A percentile compares a stretch with the other conserved stretches of the same genome.
phyloP scores from a whole-genome alignment of 1,139 yeast genomes.

The Yamadazyma aaseri region DNA sequence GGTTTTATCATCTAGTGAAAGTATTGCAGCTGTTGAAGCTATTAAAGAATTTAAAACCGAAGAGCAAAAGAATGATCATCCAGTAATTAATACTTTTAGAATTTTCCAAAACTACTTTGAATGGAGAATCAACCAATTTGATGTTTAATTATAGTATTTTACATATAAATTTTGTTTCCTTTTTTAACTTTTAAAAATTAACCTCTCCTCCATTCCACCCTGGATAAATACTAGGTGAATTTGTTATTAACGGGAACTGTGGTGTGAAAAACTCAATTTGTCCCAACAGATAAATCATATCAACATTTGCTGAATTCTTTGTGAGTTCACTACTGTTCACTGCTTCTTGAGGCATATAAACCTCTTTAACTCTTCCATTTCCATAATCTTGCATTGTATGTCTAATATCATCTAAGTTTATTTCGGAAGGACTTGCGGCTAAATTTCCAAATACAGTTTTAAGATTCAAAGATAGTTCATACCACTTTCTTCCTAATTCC shows the following conservation, averaged over 20 bases:
- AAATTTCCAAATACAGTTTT: conserved; percentile 19
- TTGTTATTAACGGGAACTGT: conserved; percentile 18
- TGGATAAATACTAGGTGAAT: conserved; percentile 22
- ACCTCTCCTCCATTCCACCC: conserved; percentile 18
- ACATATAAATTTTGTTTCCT: too few relatives aligned
- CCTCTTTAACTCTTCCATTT: conserved; percentile 22
- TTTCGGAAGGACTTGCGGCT: conserved; percentile 13
- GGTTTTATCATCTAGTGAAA: conserved; percentile 15
- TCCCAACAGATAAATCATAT: conserved; percentile 4
- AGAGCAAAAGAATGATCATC: background rate
- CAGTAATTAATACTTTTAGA: background rate
- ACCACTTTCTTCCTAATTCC: conserved; percentile 29
- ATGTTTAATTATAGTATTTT: too few relatives aligned
- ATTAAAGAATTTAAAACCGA: conserved; percentile 3
- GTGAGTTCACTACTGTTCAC: background rate
- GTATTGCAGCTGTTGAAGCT: conserved; percentile 4
- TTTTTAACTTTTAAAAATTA: too few relatives aligned
- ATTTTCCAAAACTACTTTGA: conserved; percentile 4
- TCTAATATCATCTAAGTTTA: conserved; percentile 22
- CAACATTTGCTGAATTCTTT: too few relatives aligned
- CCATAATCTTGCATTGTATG: conserved; percentile 30
- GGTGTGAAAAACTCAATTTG: conserved; percentile 13
- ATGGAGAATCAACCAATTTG: conserved; percentile 4
- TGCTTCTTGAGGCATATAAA: conserved; percentile 9
- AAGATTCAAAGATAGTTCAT: conserved; percentile 19